A percentile compares a stretch with the other conserved stretches of the same genome.
phyloP scores from a whole-genome alignment of 352 stramenopile genomes.

The Globisporangium ultimum region DNA sequence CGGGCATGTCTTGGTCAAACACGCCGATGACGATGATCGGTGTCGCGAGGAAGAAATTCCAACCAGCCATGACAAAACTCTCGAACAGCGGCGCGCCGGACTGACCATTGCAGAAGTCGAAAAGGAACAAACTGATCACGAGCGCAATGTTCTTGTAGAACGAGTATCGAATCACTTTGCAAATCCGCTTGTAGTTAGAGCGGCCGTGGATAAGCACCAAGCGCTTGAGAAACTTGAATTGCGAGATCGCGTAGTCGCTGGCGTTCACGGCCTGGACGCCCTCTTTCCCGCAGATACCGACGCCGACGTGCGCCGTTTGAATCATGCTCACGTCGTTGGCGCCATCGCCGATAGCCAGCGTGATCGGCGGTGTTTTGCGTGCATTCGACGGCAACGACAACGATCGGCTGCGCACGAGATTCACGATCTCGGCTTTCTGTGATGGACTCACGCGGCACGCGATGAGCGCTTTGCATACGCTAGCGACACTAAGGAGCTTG shows the following conservation, averaged over 20 bases:
- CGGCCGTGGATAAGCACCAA: constrained; percentile 95
- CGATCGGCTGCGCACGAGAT: constrained; percentile 49
- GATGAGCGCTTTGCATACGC: constrained; percentile 74
- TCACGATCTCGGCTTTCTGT: constrained; percentile 81
- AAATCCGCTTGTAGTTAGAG: constrained; percentile 96
- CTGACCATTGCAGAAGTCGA: constrained; percentile 92
- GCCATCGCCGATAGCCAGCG: constrained; percentile 96
- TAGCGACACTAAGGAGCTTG: constrained; percentile 51
- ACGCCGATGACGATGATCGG: constrained; percentile 87
- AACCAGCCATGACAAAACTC: constrained; percentile 70
- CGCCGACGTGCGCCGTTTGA: constrained; percentile 95
- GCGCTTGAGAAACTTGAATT: constrained; percentile 94
- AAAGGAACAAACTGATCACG: constrained; percentile 90
- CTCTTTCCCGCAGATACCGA: constrained; percentile 97
- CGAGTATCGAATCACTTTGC: constrained; percentile 93
- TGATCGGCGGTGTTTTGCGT: constrained; percentile 58
- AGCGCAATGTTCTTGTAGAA: constrained; percentile 99
- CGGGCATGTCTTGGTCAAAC: constrained; percentile 67
- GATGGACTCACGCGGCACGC: constrained; percentile 79
- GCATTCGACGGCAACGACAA: too few relatives aligned
- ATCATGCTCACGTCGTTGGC: constrained; percentile 99
- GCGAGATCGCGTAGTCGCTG: constrained; percentile 91
- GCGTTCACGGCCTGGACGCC: constrained; percentile 96
- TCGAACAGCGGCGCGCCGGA: constrained; percentile 82
- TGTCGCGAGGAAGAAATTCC: constrained; percentile 87